Evolutionary conservation across 1,284 basidiomycete species (phyloP).

Genomic region (Tylopilus orsonianus): DNA sequence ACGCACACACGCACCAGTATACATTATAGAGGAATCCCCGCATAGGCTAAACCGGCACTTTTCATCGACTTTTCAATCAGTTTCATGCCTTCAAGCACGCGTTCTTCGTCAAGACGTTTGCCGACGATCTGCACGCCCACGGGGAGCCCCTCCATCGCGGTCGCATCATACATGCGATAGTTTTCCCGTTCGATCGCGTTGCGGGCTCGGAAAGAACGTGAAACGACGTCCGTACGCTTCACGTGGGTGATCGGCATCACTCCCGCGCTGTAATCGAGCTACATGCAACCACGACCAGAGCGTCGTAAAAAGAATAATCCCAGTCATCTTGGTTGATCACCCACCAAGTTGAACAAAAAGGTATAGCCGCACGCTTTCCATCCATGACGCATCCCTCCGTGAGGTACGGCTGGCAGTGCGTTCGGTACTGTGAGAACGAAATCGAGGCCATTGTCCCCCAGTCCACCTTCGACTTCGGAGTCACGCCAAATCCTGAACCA

Average conservation of each 20-base stretch:
- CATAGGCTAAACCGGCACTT: constrained; percentile 26
- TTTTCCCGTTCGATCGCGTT: constrained; percentile 39
- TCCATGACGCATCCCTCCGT: constrained; percentile 42
- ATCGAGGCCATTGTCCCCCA: constrained; percentile 47
- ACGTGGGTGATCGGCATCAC: constrained; percentile 61
- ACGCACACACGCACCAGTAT: neutral
- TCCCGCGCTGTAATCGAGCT: constrained; percentile 60
- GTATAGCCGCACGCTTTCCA: constrained; percentile 44
- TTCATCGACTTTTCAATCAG: constrained; percentile 35
- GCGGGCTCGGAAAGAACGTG: constrained; percentile 24
- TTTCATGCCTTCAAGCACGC: constrained; percentile 50
- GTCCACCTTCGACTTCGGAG: constrained; percentile 21
- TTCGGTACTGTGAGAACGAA: constrained; percentile 62
- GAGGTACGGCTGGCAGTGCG: constrained; percentile 55
- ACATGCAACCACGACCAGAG: neutral
- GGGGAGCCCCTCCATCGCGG: constrained; percentile 64
- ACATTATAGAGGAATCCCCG: constrained; percentile 24
- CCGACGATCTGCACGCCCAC: constrained; percentile 67
- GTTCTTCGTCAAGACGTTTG: constrained; percentile 61
- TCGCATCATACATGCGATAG: constrained; percentile 54
- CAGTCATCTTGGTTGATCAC: constrained; percentile 9
- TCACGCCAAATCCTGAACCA: constrained; percentile 55
- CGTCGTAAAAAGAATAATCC: neutral
- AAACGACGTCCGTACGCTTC: constrained; percentile 43
- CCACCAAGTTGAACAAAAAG: constrained; percentile 45